A percentile compares a stretch with the other conserved stretches of the same genome.
phyloP scores from a whole-genome alignment of 805 yeast species.

The Zygosaccharomyces rouxii region DNA sequence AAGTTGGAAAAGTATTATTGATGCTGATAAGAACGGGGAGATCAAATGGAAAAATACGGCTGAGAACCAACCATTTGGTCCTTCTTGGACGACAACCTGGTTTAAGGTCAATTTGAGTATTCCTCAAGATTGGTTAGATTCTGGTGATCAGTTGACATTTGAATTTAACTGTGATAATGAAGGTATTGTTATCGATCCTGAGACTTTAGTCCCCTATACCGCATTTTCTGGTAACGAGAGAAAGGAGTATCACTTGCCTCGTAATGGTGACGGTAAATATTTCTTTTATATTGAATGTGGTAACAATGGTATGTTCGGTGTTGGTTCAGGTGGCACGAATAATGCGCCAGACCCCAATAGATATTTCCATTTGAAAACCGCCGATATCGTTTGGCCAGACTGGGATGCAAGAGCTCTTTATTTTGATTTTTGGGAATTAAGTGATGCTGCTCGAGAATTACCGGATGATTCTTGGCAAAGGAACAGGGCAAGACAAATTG shows the following conservation, averaged over 20 bases:
- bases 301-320: slow-evolving; percentile 93
- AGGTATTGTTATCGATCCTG: slow-evolving; percentile 66
- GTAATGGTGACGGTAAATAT: slow-evolving; percentile 48
- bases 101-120: slow-evolving; percentile 63
- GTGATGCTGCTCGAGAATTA: slow-evolving; percentile 89
- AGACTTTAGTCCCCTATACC: slow-evolving; percentile 63
- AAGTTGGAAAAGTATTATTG: slow-evolving; percentile 31
- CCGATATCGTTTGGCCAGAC: slow-evolving; percentile 80
- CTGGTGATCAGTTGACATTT: slow-evolving; percentile 51
- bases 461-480: slow-evolving; percentile 74
- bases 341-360: slow-evolving; percentile 69
- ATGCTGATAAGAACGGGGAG: slow-evolving; percentile 22
- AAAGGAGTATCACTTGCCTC: slow-evolving; percentile 64
- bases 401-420: slow-evolving; percentile 70
- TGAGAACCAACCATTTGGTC: slow-evolving; percentile 79
- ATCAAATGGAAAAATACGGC: slow-evolving; percentile 50
- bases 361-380: slow-evolving; percentile 59
- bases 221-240: slow-evolving; percentile 87
- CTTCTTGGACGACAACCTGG: slow-evolving; percentile 98
- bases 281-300: slow-evolving; percentile 80
- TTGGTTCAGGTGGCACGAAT: slow-evolving; percentile 55
- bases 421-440: slow-evolving; percentile 81
- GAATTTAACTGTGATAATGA: slow-evolving; percentile 87
- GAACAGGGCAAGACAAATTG: slow-evolving; percentile 73
- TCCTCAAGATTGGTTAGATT: slow-evolving; percentile 48